These are phyloP conservation scores for Aegilops speltoides DNA, from an alignment of 176 grass and related monocot species.

Conservation along the genomic window DNA sequence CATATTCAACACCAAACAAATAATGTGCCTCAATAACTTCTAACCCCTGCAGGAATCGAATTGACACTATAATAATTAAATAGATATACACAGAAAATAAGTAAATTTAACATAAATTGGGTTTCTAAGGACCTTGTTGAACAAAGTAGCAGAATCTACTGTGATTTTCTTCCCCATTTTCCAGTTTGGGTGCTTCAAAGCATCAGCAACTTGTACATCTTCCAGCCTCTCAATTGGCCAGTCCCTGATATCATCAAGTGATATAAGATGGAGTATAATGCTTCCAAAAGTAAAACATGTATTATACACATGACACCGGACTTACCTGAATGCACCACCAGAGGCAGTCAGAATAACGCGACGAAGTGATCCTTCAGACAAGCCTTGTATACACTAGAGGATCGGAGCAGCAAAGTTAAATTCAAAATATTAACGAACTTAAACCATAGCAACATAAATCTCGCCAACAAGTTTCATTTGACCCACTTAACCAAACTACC, in stretches of 20 bases:
- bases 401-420: background rate
- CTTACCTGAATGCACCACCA: constrained; percentile 95
- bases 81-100: background rate
- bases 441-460: too few species aligned
- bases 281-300: constrained; percentile 18
- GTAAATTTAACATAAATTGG: background rate
- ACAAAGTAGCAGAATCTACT: constrained; percentile 97
- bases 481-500: background rate
- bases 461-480: too few species aligned
- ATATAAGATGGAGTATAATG: constrained; percentile 29
- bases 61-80: constrained; percentile 22
- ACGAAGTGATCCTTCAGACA: constrained; percentile 80
- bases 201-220: constrained; percentile 98
- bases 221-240: constrained; percentile 85
- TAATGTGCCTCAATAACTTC: constrained; percentile 99
- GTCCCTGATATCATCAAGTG: constrained; percentile 50
- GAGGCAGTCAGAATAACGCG: constrained; percentile 96
- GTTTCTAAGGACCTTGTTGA: constrained; percentile 75
- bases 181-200: constrained; percentile 98
- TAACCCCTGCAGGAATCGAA: constrained; percentile 56
- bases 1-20: constrained; percentile 89
- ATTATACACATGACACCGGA: background rate
- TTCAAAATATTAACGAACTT: constrained; percentile 7
- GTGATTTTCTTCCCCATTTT: constrained; percentile 99
- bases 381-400: constrained; percentile 91